Conservation (phyloP, 129 eudicot genomes). For the Arctium minus region DNA sequence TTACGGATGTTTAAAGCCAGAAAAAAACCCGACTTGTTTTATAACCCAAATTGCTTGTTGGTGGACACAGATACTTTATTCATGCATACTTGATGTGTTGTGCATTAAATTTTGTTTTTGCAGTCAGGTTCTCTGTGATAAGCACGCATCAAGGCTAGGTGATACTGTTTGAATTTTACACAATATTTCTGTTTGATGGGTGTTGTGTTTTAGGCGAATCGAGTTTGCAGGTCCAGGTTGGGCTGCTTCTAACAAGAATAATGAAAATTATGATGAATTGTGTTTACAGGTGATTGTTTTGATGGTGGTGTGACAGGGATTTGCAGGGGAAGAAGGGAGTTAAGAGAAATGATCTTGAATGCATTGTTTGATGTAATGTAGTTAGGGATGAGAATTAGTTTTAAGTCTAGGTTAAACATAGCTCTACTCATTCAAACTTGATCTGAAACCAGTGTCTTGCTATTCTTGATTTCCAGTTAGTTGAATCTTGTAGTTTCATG, state of each 20-base stretch:
- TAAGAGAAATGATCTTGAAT: background rate
- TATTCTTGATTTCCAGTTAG: background rate
- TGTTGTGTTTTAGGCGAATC: constrained; percentile 22
- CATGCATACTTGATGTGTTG: background rate
- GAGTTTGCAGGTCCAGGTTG: constrained; percentile 77
- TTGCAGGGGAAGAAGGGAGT: constrained; percentile 21
- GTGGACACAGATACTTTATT: background rate
- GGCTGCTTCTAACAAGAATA: constrained; percentile 47
- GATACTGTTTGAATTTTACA: background rate
- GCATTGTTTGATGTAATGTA: background rate
- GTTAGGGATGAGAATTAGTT: constrained; percentile 1
- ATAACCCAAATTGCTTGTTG: too few species aligned
- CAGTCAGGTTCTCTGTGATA: constrained; percentile 46
- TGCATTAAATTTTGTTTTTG: constrained; percentile 15
- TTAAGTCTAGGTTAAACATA: background rate
- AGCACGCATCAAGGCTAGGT: constrained; percentile 22
- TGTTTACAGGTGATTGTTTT: constrained; percentile 53
- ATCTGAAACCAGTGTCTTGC: background rate
- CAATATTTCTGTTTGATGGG: background rate
- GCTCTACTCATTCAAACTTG: background rate
- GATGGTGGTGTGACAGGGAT: constrained; percentile 31
- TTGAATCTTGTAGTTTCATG: background rate
- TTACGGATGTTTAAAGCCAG: background rate
- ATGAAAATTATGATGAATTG: constrained; percentile 23
- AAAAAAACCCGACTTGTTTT: background rate